Conservation (phyloP, 768 basidiomycete genomes). For the Boletus sp. region DNA sequence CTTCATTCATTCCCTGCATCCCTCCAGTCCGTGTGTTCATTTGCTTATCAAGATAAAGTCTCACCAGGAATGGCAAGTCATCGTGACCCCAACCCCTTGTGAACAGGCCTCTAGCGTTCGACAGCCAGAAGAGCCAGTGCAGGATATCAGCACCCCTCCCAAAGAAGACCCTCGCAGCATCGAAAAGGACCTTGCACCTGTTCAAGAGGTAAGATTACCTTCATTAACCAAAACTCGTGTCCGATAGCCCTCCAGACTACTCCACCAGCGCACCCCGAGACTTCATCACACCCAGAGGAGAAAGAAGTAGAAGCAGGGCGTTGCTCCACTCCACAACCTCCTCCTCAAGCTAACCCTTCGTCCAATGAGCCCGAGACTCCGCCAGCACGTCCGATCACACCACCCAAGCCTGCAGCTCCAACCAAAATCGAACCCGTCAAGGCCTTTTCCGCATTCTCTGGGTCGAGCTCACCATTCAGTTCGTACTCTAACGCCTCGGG, state of each 20-base stretch:
- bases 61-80: slow-evolving; percentile 31
- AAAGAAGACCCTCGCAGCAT: background rate
- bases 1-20: background rate
- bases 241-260: slow-evolving; percentile 16
- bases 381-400: slow-evolving; percentile 10
- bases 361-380: slow-evolving; percentile 10
- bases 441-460: slow-evolving; percentile 41
- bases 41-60: slow-evolving; percentile 22
- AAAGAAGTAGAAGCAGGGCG: slow-evolving; percentile 10
- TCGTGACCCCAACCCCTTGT: slow-evolving; percentile 31
- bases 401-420: slow-evolving; percentile 10
- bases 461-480: slow-evolving; percentile 34
- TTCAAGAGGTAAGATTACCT: slow-evolving; percentile 14
- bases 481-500: slow-evolving; percentile 27
- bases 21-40: slow-evolving; percentile 2
- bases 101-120: slow-evolving; percentile 16
- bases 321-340: slow-evolving; percentile 11
- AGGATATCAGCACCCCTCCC: slow-evolving; percentile 6
- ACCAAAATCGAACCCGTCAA: slow-evolving; percentile 11
- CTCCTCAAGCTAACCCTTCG: background rate
- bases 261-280: background rate
- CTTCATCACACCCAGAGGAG: slow-evolving; percentile 3
- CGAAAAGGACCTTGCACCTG: slow-evolving; percentile 3
- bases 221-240: background rate
- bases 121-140: slow-evolving; percentile 9